Evolutionary conservation across 495 filamentous ascomycete species (phyloP).

Genomic region (Neurospora sp.): DNA sequence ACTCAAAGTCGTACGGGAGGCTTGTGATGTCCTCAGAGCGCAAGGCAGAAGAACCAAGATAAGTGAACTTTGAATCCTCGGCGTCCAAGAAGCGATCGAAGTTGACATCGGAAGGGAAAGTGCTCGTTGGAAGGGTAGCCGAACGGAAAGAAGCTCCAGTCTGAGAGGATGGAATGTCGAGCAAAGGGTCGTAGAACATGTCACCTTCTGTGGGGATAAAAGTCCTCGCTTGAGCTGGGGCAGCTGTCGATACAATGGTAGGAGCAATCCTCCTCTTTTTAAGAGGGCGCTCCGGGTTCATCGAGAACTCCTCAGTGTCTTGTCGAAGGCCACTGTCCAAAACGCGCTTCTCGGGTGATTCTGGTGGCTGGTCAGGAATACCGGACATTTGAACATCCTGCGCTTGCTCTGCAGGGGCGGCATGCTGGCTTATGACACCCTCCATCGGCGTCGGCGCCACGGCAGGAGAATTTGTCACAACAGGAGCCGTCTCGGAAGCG

Average conservation of each 20-base stretch:
- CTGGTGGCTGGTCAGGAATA: neutral
- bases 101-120: neutral
- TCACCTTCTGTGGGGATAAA: slow-evolving; percentile 33
- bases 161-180: neutral
- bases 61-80: slow-evolving; percentile 1
- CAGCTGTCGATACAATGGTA: slow-evolving; percentile 21
- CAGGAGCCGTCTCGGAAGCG: neutral
- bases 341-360: neutral
- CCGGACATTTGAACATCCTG: neutral
- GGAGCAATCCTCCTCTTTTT: slow-evolving; percentile 36
- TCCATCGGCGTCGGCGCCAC: neutral
- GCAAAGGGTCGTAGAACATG: slow-evolving; percentile 2
- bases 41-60: slow-evolving; percentile 1
- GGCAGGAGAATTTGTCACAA: neutral
- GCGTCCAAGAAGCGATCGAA: neutral
- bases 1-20: neutral
- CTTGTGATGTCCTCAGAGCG: neutral
- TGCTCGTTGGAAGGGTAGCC: neutral
- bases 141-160: neutral
- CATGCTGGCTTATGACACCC: neutral
- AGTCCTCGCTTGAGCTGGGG: slow-evolving; percentile 16
- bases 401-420: neutral
- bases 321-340: neutral
- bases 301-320: neutral
- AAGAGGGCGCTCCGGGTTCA: neutral